Percentiles rank a stretch among this genome's conserved stretches.
phyloP scores from a whole-genome alignment of 2,329 filamentous ascomycete species.

The Fusarium lyarnte region DNA sequence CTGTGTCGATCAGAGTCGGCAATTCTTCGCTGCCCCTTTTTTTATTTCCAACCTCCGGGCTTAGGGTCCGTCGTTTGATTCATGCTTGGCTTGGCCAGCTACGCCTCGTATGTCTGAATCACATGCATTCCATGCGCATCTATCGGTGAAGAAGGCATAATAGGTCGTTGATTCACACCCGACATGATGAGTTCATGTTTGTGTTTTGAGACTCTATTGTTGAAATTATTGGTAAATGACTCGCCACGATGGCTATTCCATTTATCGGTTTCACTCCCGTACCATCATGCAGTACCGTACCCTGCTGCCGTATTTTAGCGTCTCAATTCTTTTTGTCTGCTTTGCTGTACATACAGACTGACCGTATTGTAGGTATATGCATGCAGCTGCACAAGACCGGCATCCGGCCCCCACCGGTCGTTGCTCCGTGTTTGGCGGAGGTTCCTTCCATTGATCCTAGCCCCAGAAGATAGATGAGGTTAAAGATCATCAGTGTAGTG shows the following conservation, averaged over 20 bases:
- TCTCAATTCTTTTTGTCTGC: slow-evolving; percentile 22
- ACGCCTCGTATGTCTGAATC: slow-evolving; percentile 5
- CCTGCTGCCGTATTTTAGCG: slow-evolving; percentile 22
- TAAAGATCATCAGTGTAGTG: background rate
- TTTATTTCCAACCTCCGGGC: slow-evolving; percentile 7
- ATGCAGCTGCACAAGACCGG: slow-evolving; percentile 40
- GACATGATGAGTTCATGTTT: background rate
- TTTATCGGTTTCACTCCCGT: slow-evolving; percentile 17
- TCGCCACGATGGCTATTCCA: slow-evolving; percentile 23
- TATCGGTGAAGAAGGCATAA: background rate
- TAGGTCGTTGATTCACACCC: background rate
- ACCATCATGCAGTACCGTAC: background rate
- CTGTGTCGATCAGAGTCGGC: slow-evolving; percentile 35
- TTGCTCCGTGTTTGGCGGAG: slow-evolving; percentile 22
- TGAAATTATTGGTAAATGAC: slow-evolving; percentile 19
- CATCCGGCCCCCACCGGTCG: slow-evolving; percentile 40
- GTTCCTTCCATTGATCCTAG: slow-evolving; percentile 15
- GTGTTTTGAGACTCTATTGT: background rate
- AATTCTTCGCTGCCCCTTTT: slow-evolving; percentile 33
- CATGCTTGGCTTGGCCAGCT: slow-evolving; percentile 4
- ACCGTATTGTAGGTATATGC: slow-evolving; percentile 7
- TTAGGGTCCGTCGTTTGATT: slow-evolving; percentile 8
- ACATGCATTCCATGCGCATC: slow-evolving; percentile 18
- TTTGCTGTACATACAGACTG: slow-evolving; percentile 4
- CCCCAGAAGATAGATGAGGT: background rate